These are phyloP conservation scores for Eustoma russellianum DNA, from an alignment of 257 asterid species.

Conservation along the genomic window DNA sequence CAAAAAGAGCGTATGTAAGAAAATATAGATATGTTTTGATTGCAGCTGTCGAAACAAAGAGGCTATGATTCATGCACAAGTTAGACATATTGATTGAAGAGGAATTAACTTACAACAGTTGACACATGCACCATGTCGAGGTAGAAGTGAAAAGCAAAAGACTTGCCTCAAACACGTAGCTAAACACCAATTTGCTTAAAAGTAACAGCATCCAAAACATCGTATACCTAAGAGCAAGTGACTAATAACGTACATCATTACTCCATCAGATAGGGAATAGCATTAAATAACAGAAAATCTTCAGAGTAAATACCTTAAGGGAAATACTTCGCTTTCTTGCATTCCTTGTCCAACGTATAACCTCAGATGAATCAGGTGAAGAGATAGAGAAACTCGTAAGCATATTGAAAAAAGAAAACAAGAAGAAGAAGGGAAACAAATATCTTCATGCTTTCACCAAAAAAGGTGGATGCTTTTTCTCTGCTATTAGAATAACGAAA, in stretches of 20 bases:
- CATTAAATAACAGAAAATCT: conserved; percentile 7
- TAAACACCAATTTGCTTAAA: conserved; percentile 71
- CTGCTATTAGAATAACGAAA: not conserved
- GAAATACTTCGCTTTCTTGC: conserved; percentile 92
- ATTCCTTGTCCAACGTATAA: conserved; percentile 88
- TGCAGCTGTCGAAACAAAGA: too few relatives aligned
- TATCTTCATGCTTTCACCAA: too few relatives aligned
- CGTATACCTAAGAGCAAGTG: conserved; percentile 57
- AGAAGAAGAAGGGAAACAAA: too few relatives aligned
- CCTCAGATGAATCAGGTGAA: conserved; percentile 55
- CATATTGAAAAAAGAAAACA: too few relatives aligned
- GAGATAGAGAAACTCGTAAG: too few relatives aligned
- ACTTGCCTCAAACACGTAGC: conserved; percentile 84
- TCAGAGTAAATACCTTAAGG: conserved; percentile 57
- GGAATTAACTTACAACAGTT: too few relatives aligned
- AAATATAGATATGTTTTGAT: too few relatives aligned
- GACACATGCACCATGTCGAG: too few relatives aligned
- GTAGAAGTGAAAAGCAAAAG: conserved; percentile 1
- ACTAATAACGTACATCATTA: conserved; percentile 5
- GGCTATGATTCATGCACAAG: too few relatives aligned
- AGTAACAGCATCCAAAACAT: conserved; percentile 75
- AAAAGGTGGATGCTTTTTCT: not conserved
- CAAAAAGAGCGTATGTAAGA: too few relatives aligned
- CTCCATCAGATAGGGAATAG: conserved; percentile 8
- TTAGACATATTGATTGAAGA: too few relatives aligned